phyloP scores from a whole-genome alignment of 371 early-diverging fungal genomes.

The Syncephalastrum contaminatum region DNA sequence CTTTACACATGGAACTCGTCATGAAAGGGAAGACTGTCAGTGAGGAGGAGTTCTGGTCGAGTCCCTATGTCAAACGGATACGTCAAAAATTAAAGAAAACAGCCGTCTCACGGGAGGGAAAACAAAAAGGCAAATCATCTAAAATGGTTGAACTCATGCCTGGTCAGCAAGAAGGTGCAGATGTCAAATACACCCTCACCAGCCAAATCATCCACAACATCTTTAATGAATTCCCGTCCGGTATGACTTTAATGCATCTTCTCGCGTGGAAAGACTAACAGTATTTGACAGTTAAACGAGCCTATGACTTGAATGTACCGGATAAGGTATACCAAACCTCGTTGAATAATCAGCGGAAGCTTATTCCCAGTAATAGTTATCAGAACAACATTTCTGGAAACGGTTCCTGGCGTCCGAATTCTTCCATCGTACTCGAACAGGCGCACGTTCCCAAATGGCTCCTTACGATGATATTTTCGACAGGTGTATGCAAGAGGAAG shows the following conservation, averaged over 20 bases:
- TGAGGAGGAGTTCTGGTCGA: slow-evolving; percentile 94
- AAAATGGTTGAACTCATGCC: slow-evolving; percentile 79
- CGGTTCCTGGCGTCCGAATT: slow-evolving; percentile 83
- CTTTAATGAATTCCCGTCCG: slow-evolving; percentile 87
- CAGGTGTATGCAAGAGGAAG: slow-evolving; percentile 78
- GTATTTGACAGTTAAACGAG: slow-evolving; percentile 63
- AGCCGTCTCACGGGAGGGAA: slow-evolving; percentile 64
- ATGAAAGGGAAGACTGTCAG: slow-evolving; percentile 64
- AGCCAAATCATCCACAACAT: slow-evolving; percentile 88
- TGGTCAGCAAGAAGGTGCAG: slow-evolving; percentile 75
- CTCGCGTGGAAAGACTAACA: neutral
- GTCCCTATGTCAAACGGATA: slow-evolving; percentile 60
- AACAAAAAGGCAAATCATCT: slow-evolving; percentile 85
- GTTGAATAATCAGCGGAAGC: neutral
- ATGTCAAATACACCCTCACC: slow-evolving; percentile 85
- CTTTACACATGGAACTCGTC: slow-evolving; percentile 81
- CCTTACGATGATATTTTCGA: slow-evolving; percentile 84
- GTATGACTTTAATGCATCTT: slow-evolving; percentile 27
- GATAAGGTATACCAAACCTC: slow-evolving; percentile 53
- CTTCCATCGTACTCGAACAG: slow-evolving; percentile 80
- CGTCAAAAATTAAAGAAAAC: slow-evolving; percentile 69
- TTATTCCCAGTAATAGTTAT: slow-evolving; percentile 34
- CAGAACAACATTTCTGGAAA: slow-evolving; percentile 88
- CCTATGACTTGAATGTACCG: slow-evolving; percentile 85
- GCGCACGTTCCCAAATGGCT: slow-evolving; percentile 54